These are phyloP conservation scores for Actinomortierella ambigua DNA, from an alignment of 371 early-diverging fungal species.

Conservation along the genomic window DNA sequence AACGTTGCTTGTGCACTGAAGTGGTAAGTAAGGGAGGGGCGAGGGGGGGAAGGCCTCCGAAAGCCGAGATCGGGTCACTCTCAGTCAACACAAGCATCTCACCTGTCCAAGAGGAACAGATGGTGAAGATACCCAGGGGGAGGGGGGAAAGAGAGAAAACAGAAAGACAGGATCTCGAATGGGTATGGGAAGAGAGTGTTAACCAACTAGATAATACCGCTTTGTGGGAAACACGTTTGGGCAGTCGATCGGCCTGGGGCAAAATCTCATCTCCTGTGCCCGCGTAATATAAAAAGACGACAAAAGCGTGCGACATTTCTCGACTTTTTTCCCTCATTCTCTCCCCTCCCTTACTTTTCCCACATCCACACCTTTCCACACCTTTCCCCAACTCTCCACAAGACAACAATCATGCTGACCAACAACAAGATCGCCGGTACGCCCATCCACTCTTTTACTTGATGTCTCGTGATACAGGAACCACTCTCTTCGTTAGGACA, in stretches of 20 bases:
- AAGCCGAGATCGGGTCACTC: no score
- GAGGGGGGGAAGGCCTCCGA: no score
- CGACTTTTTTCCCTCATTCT: constrained; percentile 5
- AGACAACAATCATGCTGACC: constrained; percentile 10
- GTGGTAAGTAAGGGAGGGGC: no score
- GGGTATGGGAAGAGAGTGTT: not conserved
- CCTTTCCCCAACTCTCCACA: constrained; percentile 1
- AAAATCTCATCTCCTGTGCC: not conserved
- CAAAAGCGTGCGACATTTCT: not conserved
- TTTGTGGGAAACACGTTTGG: not conserved
- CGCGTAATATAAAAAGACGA: not conserved
- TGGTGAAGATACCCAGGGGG: not conserved
- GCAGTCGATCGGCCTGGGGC: not conserved
- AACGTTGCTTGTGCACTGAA: no score
- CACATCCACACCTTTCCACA: constrained; percentile 2
- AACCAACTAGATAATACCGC: not conserved
- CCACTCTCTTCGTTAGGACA: no score
- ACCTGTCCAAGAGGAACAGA: not conserved
- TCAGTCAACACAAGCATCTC: not conserved
- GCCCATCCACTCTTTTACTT: constrained; percentile 3
- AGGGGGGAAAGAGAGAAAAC: constrained; percentile 1
- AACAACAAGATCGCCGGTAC: constrained; percentile 43
- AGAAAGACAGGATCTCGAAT: no score
- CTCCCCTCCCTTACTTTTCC: not conserved
- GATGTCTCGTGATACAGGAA: no score